Conservation (phyloP, 2,329 filamentous ascomycete genomes). For the Penicillium rolfsii region DNA sequence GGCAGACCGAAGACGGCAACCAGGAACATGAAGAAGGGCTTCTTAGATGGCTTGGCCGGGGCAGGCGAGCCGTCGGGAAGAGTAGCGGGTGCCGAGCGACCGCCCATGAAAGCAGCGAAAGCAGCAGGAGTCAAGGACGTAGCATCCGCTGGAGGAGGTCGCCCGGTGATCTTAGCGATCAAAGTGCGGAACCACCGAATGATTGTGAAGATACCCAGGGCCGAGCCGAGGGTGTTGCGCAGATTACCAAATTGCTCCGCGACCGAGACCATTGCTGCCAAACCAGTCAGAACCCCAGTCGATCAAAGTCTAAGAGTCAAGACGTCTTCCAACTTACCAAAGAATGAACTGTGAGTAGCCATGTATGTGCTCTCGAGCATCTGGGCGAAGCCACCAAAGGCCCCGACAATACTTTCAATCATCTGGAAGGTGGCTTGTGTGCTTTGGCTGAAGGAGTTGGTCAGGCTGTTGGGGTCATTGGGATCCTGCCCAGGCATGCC, state of each 20-base stretch:
- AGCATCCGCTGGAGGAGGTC: conserved; percentile 84
- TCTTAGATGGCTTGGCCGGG: conserved; percentile 78
- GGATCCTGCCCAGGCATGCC: conserved; percentile 63
- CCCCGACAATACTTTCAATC: conserved; percentile 93
- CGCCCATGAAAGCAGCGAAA: conserved; percentile 86
- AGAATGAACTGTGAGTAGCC: conserved; percentile 98
- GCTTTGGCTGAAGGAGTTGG: conserved; percentile 91
- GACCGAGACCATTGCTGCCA: conserved; percentile 90
- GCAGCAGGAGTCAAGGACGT: conserved; percentile 84
- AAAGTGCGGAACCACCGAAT: conserved; percentile 93
- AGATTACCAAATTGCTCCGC: conserved; percentile 96
- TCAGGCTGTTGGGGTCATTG: conserved; percentile 90
- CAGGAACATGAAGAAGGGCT: conserved; percentile 95
- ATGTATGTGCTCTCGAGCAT: conserved; percentile 99
- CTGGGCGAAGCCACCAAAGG: conserved; percentile 96
- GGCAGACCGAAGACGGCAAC: conserved; percentile 92
- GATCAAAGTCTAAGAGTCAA: conserved; percentile 6
- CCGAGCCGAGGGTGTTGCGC: conserved; percentile 87
- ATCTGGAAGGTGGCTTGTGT: conserved; percentile 98
- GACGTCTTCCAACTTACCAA: conserved; percentile 66
- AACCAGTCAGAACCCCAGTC: conserved; percentile 21
- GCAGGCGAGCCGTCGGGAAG: conserved; percentile 68
- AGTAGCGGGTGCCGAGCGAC: conserved; percentile 51
- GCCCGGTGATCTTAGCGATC: conserved; percentile 88
- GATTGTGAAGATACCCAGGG: conserved; percentile 92